Evolutionary conservation across 192 early-diverging fungal genomes (phyloP).

Genomic region (Coemansia sp.): DNA sequence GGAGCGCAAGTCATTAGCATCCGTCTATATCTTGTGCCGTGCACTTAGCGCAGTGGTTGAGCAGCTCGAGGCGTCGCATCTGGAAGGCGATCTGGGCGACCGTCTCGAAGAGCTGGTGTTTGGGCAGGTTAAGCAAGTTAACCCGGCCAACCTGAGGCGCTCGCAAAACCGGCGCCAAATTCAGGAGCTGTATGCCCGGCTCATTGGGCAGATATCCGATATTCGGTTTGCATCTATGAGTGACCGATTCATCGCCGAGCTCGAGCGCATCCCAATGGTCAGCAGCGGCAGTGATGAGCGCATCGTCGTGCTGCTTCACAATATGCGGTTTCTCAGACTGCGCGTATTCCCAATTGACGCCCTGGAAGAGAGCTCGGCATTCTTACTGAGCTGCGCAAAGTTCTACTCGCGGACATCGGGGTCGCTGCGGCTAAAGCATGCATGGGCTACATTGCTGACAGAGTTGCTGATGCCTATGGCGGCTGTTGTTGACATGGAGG

Average conservation of each 20-base stretch:
- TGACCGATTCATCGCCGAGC: constrained; percentile 89
- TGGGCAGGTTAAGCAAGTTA: constrained; percentile 80
- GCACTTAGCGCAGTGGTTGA: constrained; percentile 84
- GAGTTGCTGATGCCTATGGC: constrained; percentile 90
- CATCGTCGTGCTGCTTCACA: constrained; percentile 82
- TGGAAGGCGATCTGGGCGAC: constrained; percentile 81
- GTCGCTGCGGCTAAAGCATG: constrained; percentile 80
- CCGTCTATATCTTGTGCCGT: constrained; percentile 87
- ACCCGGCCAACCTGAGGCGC: constrained; percentile 72
- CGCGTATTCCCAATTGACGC: constrained; percentile 94
- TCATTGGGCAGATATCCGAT: constrained; percentile 90
- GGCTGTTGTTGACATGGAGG: constrained; percentile 87
- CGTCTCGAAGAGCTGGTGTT: constrained; percentile 95
- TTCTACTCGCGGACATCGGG: constrained; percentile 82
- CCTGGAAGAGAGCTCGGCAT: constrained; percentile 94
- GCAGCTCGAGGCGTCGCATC: constrained; percentile 66
- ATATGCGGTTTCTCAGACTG: constrained; percentile 88
- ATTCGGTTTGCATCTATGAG: constrained; percentile 92
- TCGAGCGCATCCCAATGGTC: constrained; percentile 71
- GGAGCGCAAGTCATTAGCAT: constrained; percentile 61
- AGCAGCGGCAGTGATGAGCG: constrained; percentile 71
- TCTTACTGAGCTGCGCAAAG: constrained; percentile 85
- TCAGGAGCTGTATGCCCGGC: constrained; percentile 85
- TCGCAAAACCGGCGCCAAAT: constrained; percentile 84
- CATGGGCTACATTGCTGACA: constrained; percentile 88